phyloP scores from a whole-genome alignment of 1,284 basidiomycete species.

The Ustilago crameri region DNA sequence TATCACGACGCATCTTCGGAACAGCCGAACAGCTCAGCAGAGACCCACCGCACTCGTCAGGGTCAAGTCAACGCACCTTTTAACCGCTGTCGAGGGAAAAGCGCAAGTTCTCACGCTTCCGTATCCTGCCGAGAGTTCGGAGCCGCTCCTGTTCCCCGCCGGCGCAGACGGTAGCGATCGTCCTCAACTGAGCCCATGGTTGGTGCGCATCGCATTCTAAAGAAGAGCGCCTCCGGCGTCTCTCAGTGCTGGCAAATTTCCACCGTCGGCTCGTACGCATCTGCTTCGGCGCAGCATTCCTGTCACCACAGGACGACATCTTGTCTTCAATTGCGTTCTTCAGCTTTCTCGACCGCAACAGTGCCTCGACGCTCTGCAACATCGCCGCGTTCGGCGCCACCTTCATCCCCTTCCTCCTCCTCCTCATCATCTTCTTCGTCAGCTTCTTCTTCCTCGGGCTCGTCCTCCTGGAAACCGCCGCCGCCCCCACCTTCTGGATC shows the following conservation, averaged over 20 bases:
- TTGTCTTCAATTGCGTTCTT: slow-evolving; percentile 1
- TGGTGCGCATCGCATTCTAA: slow-evolving; percentile 24
- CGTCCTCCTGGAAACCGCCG: slow-evolving; percentile 43
- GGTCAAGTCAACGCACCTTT: too few relatives aligned
- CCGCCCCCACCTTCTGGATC: slow-evolving; percentile 41
- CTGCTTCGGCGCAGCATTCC: slow-evolving; percentile 4
- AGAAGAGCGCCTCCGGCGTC: slow-evolving; percentile 35
- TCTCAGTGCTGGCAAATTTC: slow-evolving; percentile 21
- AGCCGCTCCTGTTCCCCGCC: not conserved
- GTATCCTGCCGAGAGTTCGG: not conserved
- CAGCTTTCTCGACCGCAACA: slow-evolving; percentile 21
- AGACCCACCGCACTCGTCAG: not conserved
- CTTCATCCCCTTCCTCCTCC: slow-evolving; percentile 5
- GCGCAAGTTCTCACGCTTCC: not conserved
- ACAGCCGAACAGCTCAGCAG: not conserved
- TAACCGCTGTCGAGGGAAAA: too few relatives aligned
- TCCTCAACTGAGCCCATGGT: slow-evolving; percentile 12
- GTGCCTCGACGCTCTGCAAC: slow-evolving; percentile 12
- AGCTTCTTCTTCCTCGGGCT: slow-evolving; percentile 30
- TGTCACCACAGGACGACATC: not conserved
- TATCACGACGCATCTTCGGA: not conserved
- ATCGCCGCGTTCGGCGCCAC: not conserved
- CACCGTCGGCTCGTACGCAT: slow-evolving; percentile 9
- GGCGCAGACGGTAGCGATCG: not conserved
- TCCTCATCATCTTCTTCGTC: slow-evolving; percentile 14